Percentiles rank a stretch among this genome's conserved stretches.
phyloP scores from a whole-genome alignment of 1,139 yeast genomes.

The Yamadazyma oceani region DNA sequence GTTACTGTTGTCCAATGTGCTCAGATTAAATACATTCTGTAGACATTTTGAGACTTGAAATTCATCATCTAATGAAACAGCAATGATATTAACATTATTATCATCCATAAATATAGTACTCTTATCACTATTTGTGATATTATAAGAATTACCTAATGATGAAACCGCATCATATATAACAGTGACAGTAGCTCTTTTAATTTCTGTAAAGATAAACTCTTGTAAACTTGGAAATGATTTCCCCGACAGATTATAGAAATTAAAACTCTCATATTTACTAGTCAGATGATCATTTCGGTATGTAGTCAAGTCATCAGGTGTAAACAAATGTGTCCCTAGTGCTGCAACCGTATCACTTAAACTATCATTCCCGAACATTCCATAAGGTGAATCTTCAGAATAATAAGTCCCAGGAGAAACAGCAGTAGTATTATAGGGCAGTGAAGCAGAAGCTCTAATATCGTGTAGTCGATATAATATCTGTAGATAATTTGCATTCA shows the following conservation, averaged over 20 bases:
- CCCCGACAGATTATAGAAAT: conserved; percentile 24
- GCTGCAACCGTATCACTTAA: conserved; percentile 24
- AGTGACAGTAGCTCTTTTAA: conserved; percentile 42
- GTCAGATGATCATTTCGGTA: conserved; percentile 6
- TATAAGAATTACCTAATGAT: conserved; percentile 5
- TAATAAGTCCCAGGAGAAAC: conserved; percentile 7
- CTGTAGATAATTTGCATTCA: conserved; percentile 55
- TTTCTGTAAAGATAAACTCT: conserved; percentile 41
- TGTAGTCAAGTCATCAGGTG: conserved; percentile 24
- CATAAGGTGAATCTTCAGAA: conserved; percentile 7
- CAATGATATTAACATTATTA: conserved; percentile 15
- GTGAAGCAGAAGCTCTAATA: conserved; percentile 29
- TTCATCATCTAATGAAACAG: conserved; percentile 2
- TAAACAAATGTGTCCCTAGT: conserved; percentile 24
- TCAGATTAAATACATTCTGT: conserved; percentile 4
- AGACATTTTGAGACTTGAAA: conserved; percentile 8
- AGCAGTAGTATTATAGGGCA: conserved; percentile 8
- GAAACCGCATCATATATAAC: conserved; percentile 29
- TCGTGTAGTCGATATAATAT: conserved; percentile 40
- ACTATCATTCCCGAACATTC: conserved; percentile 28
- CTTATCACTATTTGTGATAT: conserved; percentile 20
- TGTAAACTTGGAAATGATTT: conserved; percentile 39
- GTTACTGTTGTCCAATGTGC: neutral
- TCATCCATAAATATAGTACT: conserved; percentile 20
- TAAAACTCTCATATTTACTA: neutral